Percentiles rank a stretch among this genome's conserved stretches.
These are phyloP conservation scores for Roridomyces roridus DNA, from an alignment of 768 basidiomycete genomes.

Conservation along the genomic window DNA sequence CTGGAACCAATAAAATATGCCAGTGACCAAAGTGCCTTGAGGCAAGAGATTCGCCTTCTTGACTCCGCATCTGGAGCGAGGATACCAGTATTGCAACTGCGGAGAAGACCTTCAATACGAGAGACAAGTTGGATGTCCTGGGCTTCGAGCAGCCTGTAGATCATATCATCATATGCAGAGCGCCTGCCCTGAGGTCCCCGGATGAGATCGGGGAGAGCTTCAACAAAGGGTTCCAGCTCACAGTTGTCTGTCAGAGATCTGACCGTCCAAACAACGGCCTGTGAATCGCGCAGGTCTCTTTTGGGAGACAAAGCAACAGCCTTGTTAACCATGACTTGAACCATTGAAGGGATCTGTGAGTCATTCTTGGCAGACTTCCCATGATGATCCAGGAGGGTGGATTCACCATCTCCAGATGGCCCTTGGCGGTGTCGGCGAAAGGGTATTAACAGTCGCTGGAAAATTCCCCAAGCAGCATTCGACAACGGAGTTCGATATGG, in stretches of 20 bases:
- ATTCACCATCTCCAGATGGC: not conserved
- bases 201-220: not conserved
- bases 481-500: constrained; percentile 5
- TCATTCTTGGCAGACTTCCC: not conserved
- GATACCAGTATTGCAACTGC: not conserved
- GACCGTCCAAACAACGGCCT: not conserved
- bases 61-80: not conserved
- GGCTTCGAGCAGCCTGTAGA: not conserved
- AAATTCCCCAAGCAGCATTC: not conserved
- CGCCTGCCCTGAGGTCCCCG: not conserved
- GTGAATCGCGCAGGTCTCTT: not conserved
- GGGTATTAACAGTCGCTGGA: no score
- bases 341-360: not conserved
- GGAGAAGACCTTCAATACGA: not conserved
- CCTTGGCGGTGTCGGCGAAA: no score
- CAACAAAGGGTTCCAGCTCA: not conserved
- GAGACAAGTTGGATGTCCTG: not conserved
- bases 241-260: not conserved
- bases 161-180: not conserved
- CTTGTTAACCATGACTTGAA: not conserved
- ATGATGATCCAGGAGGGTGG: not conserved
- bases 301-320: not conserved
- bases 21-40: not conserved
- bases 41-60: not conserved
- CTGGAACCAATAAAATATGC: not conserved